Evolutionary conservation across 176 grass and related monocot genomes (phyloP), one percentile per base, ranked within the genome.

Genomic region (Calamus simplicifolius): DNA sequence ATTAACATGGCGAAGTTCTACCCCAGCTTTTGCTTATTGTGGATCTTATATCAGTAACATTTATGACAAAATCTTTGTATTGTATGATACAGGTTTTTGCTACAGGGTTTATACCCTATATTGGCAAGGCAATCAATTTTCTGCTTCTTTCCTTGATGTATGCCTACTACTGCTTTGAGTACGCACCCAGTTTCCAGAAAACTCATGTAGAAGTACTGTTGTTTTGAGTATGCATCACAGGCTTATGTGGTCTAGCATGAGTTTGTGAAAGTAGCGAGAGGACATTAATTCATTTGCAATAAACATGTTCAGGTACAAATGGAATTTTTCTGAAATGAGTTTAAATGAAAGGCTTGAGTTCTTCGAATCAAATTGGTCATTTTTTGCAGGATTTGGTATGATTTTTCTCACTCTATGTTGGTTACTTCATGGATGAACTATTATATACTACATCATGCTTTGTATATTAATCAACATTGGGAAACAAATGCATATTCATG

Each of bases 361-460:
- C 73, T 97, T 92, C 30, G 69, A 97, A 56, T 88, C 84, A 71
- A 97, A 97, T 65, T 97, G 93, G 93, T 81, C 81, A 62, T 97
- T 91, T 58, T 97, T 97, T 91, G 84, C 93, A 73, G 87, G 87
- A 74, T 97, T 97, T 70, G 87, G 93, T 97, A 90, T 77, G 71
- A 62, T 62, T 50, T 35, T 67, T 4, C 14, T 63, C 18, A 18
- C 19, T 23, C 19, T 52, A 53, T 58, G 68, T 63, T 75, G 4
- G 35, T 55, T 55, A 29, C 28, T 29, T 29, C 28, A 29, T 29
- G 28, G 4, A 29, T 29, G 28, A 29, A 4, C 28, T 29, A 5
- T 29, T 29, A 5, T 29, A 29, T 29, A 29, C 28, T 29, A 29
- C 28, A 29, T 29, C 28, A 29, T 29, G 28, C 3, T 5, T 29